Conservation (phyloP, 192 early-diverging fungal genomes). For the Coemansia sp. region DNA sequence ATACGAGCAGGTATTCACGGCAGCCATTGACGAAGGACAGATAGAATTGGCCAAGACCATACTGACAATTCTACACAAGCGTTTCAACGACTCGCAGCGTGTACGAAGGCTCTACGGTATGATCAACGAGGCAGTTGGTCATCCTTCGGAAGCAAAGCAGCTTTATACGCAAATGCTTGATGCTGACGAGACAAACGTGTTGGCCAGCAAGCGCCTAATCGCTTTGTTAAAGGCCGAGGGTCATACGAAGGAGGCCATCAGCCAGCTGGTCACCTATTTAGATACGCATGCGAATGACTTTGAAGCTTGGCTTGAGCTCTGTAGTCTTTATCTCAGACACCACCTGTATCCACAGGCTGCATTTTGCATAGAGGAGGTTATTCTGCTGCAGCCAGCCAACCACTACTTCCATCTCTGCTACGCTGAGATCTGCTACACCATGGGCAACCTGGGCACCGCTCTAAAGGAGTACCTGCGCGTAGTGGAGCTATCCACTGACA, state of each 20-base stretch:
- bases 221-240: constrained; percentile 70
- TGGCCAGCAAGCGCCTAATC: constrained; percentile 74
- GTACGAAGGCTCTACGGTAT: constrained; percentile 74
- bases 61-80: constrained; percentile 59
- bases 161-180: constrained; percentile 76
- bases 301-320: constrained; percentile 88
- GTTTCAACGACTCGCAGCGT: constrained; percentile 68
- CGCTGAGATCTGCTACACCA: constrained; percentile 82
- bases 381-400: constrained; percentile 82
- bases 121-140: constrained; percentile 73
- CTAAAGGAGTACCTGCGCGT: constrained; percentile 89
- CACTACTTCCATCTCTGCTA: constrained; percentile 85
- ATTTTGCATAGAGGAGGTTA: constrained; percentile 89
- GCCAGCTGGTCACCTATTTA: constrained; percentile 68
- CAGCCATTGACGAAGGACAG: constrained; percentile 77
- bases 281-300: constrained; percentile 84
- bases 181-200: constrained; percentile 76
- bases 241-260: constrained; percentile 68
- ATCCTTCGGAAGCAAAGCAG: constrained; percentile 63
- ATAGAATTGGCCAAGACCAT: constrained; percentile 62
- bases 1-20: constrained; percentile 79
- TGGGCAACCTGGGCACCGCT: constrained; percentile 65
- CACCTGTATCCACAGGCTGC: constrained; percentile 80
- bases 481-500: constrained; percentile 80
- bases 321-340: constrained; percentile 67